Base-by-base conservation (phyloP, 2,329 filamentous ascomycete genomes). In the Scolecobasidium constrictum region DNA sequence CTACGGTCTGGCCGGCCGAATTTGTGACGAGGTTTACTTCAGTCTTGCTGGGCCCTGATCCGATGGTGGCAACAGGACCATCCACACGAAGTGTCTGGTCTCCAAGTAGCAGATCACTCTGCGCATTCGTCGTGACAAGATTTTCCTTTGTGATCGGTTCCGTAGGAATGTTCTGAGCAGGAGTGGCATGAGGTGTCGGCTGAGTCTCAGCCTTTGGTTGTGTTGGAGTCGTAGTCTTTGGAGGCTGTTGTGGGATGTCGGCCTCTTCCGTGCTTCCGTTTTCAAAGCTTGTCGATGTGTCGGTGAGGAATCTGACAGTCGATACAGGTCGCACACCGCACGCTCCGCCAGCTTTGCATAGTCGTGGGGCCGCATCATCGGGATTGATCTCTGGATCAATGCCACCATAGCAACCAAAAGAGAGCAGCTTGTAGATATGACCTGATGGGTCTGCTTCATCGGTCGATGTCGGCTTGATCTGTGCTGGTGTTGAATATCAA, bases 321-420 rank as follows among this genome's bases (percentile, higher is more conserved):
- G 17, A 13, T 22, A 15, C 13, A 7, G 37, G 19, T 22, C 13
- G 15, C 18, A 23, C 37, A 18, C 37, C 37, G 17, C 37, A 40
- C 37, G 26, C 37, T 4, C 21, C 37, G 13, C 7, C 20, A 15
- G 4, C 20, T 5, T 22, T 9, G 18, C 37, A 40, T 11, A 40
- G 37, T 16, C 16, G 21, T 12, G 37, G 37, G 12, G 37, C 37
- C 3, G 37, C 37, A 16, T 40, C 37, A 12, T 40, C 19, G 11
- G 37, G 37, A 18, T 40, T 40, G 11, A 40, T 26, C 12, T 15
- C 18, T 4, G 37, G 16, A 40, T 40, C 26, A 7, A n/a, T n/a
- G n/a, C n/a, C 26, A 31, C 9, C 26, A n/a, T 31, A 31, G 26
- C 26, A 31, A n/a, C n/a, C n/a, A 7, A 7, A 31, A 31, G 26